phyloP scores from a whole-genome alignment of 192 early-diverging fungal genomes.

The Podila epigama region DNA sequence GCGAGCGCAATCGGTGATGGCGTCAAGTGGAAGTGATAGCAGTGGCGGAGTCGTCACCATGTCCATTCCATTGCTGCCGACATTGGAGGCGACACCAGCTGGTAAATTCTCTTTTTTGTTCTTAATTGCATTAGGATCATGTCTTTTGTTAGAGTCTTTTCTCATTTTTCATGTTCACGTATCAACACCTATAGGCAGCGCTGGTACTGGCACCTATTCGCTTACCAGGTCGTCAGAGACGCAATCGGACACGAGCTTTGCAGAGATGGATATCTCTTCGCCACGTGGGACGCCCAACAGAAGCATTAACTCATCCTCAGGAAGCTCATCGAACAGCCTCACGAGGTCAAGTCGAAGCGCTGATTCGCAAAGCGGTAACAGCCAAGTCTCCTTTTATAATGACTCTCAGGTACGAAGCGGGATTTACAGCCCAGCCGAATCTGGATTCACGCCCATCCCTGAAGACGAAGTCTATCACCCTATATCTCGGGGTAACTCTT shows the following conservation, averaged over 20 bases:
- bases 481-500: no score
- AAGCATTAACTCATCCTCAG: neutral
- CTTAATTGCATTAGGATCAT: neutral
- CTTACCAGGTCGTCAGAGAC: no score
- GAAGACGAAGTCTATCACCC: neutral
- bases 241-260: slow-evolving; percentile 28
- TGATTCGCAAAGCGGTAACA: neutral
- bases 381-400: neutral
- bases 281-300: slow-evolving; percentile 15
- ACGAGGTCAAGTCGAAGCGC: neutral
- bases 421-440: neutral
- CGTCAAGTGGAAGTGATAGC: neutral
- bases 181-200: no score
- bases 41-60: neutral
- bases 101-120: neutral
- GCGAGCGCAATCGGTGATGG: neutral
- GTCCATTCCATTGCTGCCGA: neutral
- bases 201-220: no score
- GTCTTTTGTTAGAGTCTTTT: neutral
- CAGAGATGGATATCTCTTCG: slow-evolving; percentile 13
- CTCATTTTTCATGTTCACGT: no score
- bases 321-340: neutral
- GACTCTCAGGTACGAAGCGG: neutral
- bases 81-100: neutral
- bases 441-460: neutral